Percentiles rank a stretch among this genome's conserved stretches.
Conservation (phyloP, 1,284 basidiomycete species). For the Afroboletus lepidellus region DNA sequence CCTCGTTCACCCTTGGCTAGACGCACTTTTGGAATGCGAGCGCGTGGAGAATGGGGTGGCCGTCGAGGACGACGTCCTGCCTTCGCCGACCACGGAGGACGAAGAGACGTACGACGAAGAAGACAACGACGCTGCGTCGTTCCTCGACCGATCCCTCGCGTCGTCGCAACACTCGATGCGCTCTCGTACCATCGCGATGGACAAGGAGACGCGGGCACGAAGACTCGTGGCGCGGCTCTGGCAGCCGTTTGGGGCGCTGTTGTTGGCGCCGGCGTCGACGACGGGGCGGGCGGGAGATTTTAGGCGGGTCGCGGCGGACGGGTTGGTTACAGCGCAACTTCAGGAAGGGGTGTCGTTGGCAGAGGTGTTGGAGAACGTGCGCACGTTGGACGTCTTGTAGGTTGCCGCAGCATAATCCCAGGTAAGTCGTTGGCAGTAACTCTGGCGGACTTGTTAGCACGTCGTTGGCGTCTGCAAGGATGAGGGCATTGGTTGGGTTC, state of each 20-base stretch:
- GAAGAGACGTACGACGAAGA: neutral
- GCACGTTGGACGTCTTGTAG: too few relatives aligned
- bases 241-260: neutral
- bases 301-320: neutral
- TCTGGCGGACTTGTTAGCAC: too few relatives aligned
- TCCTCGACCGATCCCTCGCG: too few relatives aligned
- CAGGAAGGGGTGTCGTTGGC: too few relatives aligned
- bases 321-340: neutral
- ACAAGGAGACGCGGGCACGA: neutral
- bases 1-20: neutral
- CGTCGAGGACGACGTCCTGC: neutral
- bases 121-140: too few relatives aligned
- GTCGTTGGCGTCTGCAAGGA: too few relatives aligned
- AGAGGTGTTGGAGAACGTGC: too few relatives aligned
- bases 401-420: too few relatives aligned
- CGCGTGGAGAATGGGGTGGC: neutral
- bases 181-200: neutral
- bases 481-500: too few relatives aligned
- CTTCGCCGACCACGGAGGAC: neutral
- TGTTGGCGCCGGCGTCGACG: neutral
- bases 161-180: too few relatives aligned
- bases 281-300: neutral
- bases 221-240: neutral
- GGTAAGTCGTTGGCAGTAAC: too few relatives aligned
- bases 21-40: neutral